Conservation (phyloP, 1,284 basidiomycete genomes). For the Exobasidium rhododendri region DNA sequence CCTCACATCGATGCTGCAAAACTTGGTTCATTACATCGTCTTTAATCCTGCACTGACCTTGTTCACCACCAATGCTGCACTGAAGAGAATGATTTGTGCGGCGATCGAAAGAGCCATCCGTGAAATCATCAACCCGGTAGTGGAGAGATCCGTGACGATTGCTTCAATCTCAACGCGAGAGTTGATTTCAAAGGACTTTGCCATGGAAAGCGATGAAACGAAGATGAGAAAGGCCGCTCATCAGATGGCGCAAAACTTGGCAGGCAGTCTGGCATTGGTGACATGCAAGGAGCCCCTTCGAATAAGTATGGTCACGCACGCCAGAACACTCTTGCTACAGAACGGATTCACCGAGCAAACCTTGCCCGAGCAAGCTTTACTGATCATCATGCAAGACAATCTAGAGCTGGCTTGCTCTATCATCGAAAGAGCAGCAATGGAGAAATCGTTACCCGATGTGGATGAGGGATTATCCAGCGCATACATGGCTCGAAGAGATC, state of each 20-base stretch:
- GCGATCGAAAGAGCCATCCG: conserved; percentile 92
- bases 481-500: conserved; percentile 73
- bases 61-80: conserved; percentile 72
- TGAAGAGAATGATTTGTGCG: conserved; percentile 86
- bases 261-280: conserved; percentile 91
- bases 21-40: conserved; percentile 70
- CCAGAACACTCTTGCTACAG: conserved; percentile 67
- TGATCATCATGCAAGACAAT: conserved; percentile 85
- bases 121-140: conserved; percentile 96
- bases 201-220: conserved; percentile 85
- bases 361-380: conserved; percentile 62
- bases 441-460: conserved; percentile 88
- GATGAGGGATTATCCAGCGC: conserved; percentile 82
- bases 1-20: conserved; percentile 68
- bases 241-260: conserved; percentile 93
- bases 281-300: conserved; percentile 98
- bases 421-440: conserved; percentile 97
- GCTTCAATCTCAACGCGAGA: conserved; percentile 96
- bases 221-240: conserved; percentile 89
- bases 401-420: conserved; percentile 89
- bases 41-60: conserved; percentile 66
- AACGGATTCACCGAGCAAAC: conserved; percentile 60
- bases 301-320: conserved; percentile 84
- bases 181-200: conserved; percentile 93
- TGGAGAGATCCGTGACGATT: conserved; percentile 98